Evolutionary conservation across 257 asterid species (phyloP).

Genomic region (Scutellaria galericulata): DNA sequence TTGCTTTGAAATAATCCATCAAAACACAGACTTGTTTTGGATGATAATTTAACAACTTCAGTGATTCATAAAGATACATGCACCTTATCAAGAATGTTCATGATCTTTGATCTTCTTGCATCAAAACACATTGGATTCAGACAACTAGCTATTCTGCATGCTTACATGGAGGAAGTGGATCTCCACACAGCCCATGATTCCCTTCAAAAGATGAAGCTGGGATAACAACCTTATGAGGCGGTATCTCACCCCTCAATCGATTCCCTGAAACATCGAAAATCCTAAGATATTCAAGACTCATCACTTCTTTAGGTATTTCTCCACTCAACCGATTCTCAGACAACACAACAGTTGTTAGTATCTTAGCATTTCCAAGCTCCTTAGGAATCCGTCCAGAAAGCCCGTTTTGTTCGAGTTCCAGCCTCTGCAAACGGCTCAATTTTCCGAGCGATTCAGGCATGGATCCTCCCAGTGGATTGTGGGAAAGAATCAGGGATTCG

Average conservation of each 20-base stretch:
- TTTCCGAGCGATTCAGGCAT: conserved; percentile 65
- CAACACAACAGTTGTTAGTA: conserved; percentile 44
- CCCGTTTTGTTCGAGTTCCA: conserved; percentile 46
- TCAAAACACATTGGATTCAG: no score
- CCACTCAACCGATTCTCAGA: conserved; percentile 61
- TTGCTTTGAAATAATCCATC: no score
- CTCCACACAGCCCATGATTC: conserved; percentile 73
- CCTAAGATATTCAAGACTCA: conserved; percentile 52
- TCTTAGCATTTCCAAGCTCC: conserved; percentile 51
- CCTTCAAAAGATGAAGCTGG: conserved; percentile 53
- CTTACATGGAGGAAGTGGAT: conserved; percentile 73
- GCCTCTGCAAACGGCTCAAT: conserved; percentile 30
- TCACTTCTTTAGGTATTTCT: conserved; percentile 50
- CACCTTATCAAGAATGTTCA: no score
- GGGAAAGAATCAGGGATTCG: conserved; percentile 51
- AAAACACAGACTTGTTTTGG: no score
- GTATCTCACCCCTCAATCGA: conserved; percentile 60
- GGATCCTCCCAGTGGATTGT: conserved; percentile 54
- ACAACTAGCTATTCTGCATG: conserved; percentile 9
- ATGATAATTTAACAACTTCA: no score
- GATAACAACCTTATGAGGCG: conserved; percentile 48
- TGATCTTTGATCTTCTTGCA: no score
- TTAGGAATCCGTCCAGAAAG: conserved; percentile 56
- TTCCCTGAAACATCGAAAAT: conserved; percentile 58
- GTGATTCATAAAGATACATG: no score